Evolutionary conservation across 2,329 filamentous ascomycete genomes (phyloP).

Genomic region (Nigrospora osmanthi): DNA sequence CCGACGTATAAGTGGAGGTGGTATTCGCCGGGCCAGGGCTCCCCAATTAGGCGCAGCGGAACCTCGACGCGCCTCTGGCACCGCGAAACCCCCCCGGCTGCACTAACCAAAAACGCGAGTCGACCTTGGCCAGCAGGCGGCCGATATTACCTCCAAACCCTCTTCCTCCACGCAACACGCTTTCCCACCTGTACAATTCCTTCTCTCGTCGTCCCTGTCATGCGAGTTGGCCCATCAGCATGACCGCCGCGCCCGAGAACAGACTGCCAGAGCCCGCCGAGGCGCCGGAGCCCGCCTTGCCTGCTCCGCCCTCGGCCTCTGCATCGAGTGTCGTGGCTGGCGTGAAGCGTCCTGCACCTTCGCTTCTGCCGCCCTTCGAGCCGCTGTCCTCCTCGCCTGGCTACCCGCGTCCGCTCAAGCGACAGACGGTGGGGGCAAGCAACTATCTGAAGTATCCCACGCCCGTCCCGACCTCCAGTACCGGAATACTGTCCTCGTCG

Average conservation of each 20-base stretch:
- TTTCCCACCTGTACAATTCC: constrained; percentile 1
- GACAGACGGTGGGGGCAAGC: constrained; percentile 45
- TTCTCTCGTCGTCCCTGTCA: neutral
- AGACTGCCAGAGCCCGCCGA: constrained; percentile 4
- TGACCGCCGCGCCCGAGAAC: constrained; percentile 4
- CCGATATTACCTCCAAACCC: too few species aligned
- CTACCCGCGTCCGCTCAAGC: constrained; percentile 62
- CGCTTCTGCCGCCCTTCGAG: constrained; percentile 72
- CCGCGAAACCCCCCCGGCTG: constrained; percentile 5
- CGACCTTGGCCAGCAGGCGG: too few species aligned
- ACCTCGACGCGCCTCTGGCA: constrained; percentile 4
- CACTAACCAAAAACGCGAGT: neutral
- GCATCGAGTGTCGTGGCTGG: constrained; percentile 25
- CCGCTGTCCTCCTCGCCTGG: constrained; percentile 70
- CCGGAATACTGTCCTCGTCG: constrained; percentile 82
- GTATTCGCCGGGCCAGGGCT: too few species aligned
- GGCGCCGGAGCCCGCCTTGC: constrained; percentile 24
- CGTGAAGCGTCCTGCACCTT: constrained; percentile 55
- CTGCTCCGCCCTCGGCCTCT: constrained; percentile 13
- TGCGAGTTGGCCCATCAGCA: neutral
- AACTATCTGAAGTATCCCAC: constrained; percentile 75
- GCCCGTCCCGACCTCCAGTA: constrained; percentile 88
- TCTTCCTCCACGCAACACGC: too few species aligned
- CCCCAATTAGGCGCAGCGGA: too few species aligned
- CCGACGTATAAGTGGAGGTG: neutral